Conservation (phyloP, 306 rosid genomes). For the Corylus heterophylla region DNA sequence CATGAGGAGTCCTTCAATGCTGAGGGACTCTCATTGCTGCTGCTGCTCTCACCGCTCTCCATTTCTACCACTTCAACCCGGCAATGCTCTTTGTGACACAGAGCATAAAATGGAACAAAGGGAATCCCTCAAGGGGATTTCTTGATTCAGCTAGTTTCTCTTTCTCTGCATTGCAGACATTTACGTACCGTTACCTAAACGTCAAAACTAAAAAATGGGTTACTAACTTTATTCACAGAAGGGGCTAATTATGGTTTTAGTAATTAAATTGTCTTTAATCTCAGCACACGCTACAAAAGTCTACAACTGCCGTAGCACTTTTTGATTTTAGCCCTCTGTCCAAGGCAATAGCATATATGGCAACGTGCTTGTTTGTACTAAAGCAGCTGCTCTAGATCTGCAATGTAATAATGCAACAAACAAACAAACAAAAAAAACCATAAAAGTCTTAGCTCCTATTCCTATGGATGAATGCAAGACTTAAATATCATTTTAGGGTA, state of each 20-base stretch:
- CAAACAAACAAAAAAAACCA: too few relatives aligned
- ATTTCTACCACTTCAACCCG: slow-evolving; percentile 38
- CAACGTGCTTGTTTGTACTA: neutral
- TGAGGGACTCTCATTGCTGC: slow-evolving; percentile 21
- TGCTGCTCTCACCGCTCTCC: slow-evolving; percentile 44
- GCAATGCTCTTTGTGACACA: slow-evolving; percentile 21
- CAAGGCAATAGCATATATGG: neutral
- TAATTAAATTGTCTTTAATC: neutral
- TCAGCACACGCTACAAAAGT: neutral
- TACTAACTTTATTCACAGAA: too few relatives aligned
- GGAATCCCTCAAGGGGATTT: slow-evolving; percentile 11
- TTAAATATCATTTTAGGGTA: too few relatives aligned
- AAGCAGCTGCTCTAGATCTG: neutral
- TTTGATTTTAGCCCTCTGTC: neutral
- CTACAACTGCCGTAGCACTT: neutral
- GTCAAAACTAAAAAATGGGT: neutral
- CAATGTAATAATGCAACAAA: too few relatives aligned
- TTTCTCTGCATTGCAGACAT: neutral
- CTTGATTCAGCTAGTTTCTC: slow-evolving; percentile 1
- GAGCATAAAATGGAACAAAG: slow-evolving; percentile 22
- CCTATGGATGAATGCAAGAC: too few relatives aligned
- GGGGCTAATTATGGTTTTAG: neutral
- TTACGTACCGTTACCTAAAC: neutral
- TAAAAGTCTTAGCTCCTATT: too few relatives aligned
- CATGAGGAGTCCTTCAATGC: slow-evolving; percentile 47